Evolutionary conservation across 257 asterid species (phyloP).

Genomic region (Nicotiana tomentosiformis): DNA sequence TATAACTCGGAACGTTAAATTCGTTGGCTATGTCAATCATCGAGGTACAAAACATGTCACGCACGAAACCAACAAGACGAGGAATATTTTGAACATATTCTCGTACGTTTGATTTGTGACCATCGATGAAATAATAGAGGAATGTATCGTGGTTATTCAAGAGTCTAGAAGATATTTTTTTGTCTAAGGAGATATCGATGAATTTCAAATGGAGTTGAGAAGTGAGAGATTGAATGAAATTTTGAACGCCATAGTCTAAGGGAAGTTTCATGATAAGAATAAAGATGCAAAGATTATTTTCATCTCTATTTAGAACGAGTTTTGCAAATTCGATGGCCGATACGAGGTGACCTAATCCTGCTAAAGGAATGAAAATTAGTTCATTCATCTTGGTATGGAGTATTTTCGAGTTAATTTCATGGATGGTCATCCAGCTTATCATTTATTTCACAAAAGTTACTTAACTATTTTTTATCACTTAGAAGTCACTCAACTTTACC

Average conservation of each 20-base stretch:
- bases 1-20: conserved; percentile 21
- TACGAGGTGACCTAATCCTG: conserved; percentile 38
- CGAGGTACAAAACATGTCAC: conserved; percentile 35
- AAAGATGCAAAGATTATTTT: neutral
- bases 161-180: neutral
- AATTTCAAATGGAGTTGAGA: neutral
- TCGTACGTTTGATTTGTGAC: neutral
- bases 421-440: too few relatives aligned
- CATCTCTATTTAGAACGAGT: neutral
- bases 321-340: conserved; percentile 10
- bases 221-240: neutral
- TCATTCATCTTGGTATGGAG: neutral
- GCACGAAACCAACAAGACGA: conserved; percentile 20
- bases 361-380: conserved; percentile 32
- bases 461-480: too few relatives aligned
- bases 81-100: neutral
- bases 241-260: neutral
- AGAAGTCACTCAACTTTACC: too few relatives aligned
- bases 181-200: neutral
- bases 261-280: neutral
- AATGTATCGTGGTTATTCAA: neutral
- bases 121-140: neutral
- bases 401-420: too few relatives aligned
- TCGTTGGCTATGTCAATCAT: conserved; percentile 37
- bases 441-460: too few relatives aligned